Conservation (phyloP, 129 eudicot genomes). For the Escallonia rubra region DNA sequence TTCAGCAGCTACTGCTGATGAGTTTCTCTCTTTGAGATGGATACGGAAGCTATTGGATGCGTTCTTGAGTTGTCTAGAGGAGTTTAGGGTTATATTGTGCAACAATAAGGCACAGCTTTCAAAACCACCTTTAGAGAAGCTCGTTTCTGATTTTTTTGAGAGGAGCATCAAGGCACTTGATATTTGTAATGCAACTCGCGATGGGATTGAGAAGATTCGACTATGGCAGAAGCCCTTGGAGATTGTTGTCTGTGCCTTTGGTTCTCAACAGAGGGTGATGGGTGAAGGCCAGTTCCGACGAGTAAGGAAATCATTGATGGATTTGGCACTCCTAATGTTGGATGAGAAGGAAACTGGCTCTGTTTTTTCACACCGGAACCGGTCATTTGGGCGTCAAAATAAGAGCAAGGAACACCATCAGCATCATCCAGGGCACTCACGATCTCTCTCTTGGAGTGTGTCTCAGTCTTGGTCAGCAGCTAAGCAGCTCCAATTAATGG, state of each 20-base stretch:
- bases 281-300: slow-evolving; percentile 71
- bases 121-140: slow-evolving; percentile 53
- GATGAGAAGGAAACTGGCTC: slow-evolving; percentile 67
- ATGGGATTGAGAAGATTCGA: slow-evolving; percentile 72
- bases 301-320: slow-evolving; percentile 72
- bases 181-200: slow-evolving; percentile 80
- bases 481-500: slow-evolving; percentile 74
- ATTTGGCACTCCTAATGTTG: slow-evolving; percentile 68
- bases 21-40: slow-evolving; percentile 63
- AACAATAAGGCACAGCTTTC: slow-evolving; percentile 37
- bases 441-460: slow-evolving; percentile 89
- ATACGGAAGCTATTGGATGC: slow-evolving; percentile 55
- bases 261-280: slow-evolving; percentile 40
- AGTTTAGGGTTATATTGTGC: slow-evolving; percentile 39
- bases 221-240: slow-evolving; percentile 69
- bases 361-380: slow-evolving; percentile 49
- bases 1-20: slow-evolving; percentile 37
- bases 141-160: slow-evolving; percentile 51
- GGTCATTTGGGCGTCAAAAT: slow-evolving; percentile 66
- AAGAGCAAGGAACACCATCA: slow-evolving; percentile 47
- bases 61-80: slow-evolving; percentile 50
- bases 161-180: slow-evolving; percentile 73
- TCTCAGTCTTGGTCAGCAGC: slow-evolving; percentile 85
- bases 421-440: slow-evolving; percentile 56
- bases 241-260: slow-evolving; percentile 56